A percentile compares a stretch with the other conserved stretches of the same genome.
These are phyloP conservation scores for Amanita polypyramis DNA, from an alignment of 768 basidiomycete genomes.

Conservation along the genomic window DNA sequence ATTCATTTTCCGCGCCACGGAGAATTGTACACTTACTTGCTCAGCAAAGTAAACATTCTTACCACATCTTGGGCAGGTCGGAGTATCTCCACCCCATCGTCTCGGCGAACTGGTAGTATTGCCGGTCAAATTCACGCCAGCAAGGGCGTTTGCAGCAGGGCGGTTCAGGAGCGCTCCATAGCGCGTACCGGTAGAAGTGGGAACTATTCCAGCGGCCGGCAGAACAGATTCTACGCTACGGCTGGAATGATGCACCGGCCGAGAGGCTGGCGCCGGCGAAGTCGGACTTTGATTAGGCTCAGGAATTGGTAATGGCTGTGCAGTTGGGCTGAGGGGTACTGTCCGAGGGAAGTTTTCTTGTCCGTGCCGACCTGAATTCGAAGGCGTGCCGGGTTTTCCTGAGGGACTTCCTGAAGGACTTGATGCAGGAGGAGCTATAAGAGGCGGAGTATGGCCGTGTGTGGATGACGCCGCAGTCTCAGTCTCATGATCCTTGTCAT, in stretches of 20 bases:
- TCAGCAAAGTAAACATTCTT: slow-evolving; percentile 84
- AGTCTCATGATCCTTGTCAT: background rate
- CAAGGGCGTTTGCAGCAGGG: slow-evolving; percentile 14
- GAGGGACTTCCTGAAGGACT: background rate
- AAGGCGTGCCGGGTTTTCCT: slow-evolving; percentile 12
- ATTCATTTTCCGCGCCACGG: background rate
- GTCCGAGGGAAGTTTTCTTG: slow-evolving; percentile 43
- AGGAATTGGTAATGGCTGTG: background rate
- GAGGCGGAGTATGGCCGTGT: background rate
- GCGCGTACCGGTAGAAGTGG: slow-evolving; percentile 48
- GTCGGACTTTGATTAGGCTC: background rate
- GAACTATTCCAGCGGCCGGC: slow-evolving; percentile 16
- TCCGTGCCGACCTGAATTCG: slow-evolving; percentile 38
- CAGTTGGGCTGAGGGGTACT: slow-evolving; percentile 33
- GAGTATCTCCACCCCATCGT: slow-evolving; percentile 48
- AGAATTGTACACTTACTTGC: slow-evolving; percentile 34
- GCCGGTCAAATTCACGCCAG: slow-evolving; percentile 25
- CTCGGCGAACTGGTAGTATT: slow-evolving; percentile 24
- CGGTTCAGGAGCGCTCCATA: slow-evolving; percentile 45
- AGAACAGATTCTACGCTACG: slow-evolving; percentile 9
- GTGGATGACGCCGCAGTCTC: background rate
- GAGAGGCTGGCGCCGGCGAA: slow-evolving; percentile 4
- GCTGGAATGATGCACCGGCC: slow-evolving; percentile 6
- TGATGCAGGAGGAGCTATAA: background rate
- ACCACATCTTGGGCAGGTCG: slow-evolving; percentile 56